Conservation (phyloP, 805 yeast genomes). For the Kodamaea restingae region DNA sequence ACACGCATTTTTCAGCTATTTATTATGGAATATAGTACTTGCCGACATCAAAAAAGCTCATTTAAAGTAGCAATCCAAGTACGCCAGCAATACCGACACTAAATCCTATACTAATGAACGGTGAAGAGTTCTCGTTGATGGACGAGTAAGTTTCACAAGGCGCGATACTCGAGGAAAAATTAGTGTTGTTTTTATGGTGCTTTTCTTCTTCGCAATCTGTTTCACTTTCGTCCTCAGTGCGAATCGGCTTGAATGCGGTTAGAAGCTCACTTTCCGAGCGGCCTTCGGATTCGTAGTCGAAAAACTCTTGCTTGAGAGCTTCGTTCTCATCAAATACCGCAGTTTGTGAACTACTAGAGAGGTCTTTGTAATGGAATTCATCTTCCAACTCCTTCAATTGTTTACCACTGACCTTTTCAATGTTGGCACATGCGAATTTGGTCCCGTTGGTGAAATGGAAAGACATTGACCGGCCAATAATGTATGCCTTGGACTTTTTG, state of each 20-base stretch:
- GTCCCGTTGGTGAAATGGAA: conserved; percentile 55
- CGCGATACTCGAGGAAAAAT: conserved; percentile 8
- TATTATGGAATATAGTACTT: background rate
- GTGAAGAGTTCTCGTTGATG: conserved; percentile 13
- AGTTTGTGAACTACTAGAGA: background rate
- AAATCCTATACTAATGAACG: conserved; percentile 7
- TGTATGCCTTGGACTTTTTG: conserved; percentile 49
- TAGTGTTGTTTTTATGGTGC: conserved; percentile 4
- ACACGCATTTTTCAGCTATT: background rate
- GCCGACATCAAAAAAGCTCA: background rate
- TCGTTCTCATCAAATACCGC: conserved; percentile 12
- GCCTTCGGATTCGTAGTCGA: conserved; percentile 4
- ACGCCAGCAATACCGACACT: conserved; percentile 12
- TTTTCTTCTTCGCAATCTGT: conserved; percentile 3
- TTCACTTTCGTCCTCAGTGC: background rate
- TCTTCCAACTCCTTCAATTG: conserved; percentile 7
- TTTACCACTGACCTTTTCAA: conserved; percentile 27
- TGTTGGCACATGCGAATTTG: conserved; percentile 61
- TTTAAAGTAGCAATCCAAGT: conserved; percentile 10
- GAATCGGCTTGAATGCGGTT: background rate
- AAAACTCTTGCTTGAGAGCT: conserved; percentile 9
- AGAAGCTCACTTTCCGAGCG: conserved; percentile 2
- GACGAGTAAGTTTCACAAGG: conserved; percentile 8
- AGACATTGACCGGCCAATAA: conserved; percentile 52
- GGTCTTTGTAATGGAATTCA: conserved; percentile 7